Conservation (phyloP, 306 rosid species). For the Coriaria nepalensis region DNA sequence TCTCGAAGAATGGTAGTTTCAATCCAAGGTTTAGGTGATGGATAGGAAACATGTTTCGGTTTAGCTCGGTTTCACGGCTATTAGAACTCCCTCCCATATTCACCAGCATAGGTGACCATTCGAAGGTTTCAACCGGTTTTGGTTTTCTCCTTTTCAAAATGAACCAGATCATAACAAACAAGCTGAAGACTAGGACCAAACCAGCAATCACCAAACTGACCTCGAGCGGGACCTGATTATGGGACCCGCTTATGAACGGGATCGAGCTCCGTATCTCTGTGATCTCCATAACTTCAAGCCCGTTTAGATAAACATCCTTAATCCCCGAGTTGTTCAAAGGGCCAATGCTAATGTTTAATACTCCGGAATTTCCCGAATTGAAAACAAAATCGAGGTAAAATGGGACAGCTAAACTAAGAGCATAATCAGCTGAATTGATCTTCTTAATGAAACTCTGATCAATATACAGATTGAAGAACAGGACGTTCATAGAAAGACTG, state of each 20-base stretch:
- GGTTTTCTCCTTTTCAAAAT: constrained; percentile 15
- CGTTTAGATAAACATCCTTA: constrained; percentile 24
- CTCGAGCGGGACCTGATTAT: constrained; percentile 4
- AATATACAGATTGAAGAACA: constrained; percentile 7
- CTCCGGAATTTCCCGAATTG: constrained; percentile 10
- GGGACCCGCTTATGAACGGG: neutral
- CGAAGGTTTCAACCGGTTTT: constrained; percentile 10
- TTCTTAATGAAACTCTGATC: neutral
- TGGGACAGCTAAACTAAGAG: neutral
- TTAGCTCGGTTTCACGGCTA: constrained; percentile 16
- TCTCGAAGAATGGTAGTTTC: constrained; percentile 24
- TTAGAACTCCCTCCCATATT: constrained; percentile 33
- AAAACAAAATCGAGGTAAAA: neutral
- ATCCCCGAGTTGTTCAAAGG: neutral
- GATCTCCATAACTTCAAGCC: constrained; percentile 29
- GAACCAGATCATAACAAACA: constrained; percentile 8
- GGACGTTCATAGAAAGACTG: accelerated
- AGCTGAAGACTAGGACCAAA: constrained; percentile 13
- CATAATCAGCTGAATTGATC: accelerated
- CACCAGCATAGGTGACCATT: constrained; percentile 24
- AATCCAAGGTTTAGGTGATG: constrained; percentile 24
- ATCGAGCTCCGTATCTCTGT: neutral
- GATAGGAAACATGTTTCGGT: constrained; percentile 12
- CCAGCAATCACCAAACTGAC: constrained; percentile 25
- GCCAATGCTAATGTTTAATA: constrained; percentile 17